Evolutionary conservation across 768 basidiomycete species (phyloP).

Genomic region (Panaeolus papilionaceus): DNA sequence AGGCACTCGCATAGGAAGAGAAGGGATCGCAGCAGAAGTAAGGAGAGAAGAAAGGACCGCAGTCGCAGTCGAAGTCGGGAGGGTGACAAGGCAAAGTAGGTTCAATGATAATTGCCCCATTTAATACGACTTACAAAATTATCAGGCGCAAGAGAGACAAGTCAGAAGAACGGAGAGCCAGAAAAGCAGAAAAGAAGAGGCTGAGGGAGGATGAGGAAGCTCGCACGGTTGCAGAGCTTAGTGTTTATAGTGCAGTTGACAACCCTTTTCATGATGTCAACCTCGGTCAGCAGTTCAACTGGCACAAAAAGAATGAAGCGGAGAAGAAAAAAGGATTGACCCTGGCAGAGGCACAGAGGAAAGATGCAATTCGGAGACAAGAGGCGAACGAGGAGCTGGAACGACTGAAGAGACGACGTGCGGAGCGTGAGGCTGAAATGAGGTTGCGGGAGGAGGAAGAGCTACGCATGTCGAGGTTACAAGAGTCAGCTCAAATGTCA

Average conservation of each 20-base stretch:
- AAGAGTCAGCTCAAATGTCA: conserved; percentile 97
- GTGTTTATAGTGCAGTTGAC: conserved; percentile 95
- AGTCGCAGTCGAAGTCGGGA: conserved; percentile 47
- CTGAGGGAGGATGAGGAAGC: conserved; percentile 88
- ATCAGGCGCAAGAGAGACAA: conserved; percentile 82
- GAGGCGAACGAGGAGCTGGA: conserved; percentile 98
- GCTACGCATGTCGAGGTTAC: conserved; percentile 82
- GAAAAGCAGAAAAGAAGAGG: conserved; percentile 89
- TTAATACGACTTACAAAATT: conserved; percentile 21
- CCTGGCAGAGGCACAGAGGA: conserved; percentile 75
- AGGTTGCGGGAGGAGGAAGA: conserved; percentile 93
- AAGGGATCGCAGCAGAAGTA: conserved; percentile 39
- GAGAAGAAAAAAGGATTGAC: conserved; percentile 89
- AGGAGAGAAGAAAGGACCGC: conserved; percentile 38
- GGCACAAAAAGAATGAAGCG: conserved; percentile 99
- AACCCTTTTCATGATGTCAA: conserved; percentile 99
- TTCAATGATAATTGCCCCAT: conserved; percentile 12
- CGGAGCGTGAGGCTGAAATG: conserved; percentile 92
- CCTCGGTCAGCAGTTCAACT: conserved; percentile 94
- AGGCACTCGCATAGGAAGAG: conserved; percentile 31
- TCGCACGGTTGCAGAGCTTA: conserved; percentile 91
- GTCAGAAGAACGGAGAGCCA: conserved; percentile 83
- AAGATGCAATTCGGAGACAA: conserved; percentile 80
- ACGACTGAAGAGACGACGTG: conserved; percentile 85
- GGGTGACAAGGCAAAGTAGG: conserved; percentile 54